Conservation (phyloP, 305 asterid genomes). For the Coffea humblotiana region DNA sequence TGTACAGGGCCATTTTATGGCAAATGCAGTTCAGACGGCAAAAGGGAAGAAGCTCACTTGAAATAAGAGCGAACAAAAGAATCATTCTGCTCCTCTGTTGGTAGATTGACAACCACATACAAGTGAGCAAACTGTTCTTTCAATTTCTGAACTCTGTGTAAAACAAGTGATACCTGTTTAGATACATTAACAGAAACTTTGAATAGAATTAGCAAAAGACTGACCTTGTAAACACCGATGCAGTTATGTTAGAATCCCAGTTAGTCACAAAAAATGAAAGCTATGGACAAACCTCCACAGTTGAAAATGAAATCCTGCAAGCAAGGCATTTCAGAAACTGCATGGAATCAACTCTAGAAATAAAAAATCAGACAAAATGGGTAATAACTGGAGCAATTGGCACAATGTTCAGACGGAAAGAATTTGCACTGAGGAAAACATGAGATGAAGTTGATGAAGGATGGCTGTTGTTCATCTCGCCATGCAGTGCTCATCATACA, state of each 20-base stretch:
- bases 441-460: slow-evolving; percentile 80
- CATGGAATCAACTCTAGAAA: neutral
- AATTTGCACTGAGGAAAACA: slow-evolving; percentile 67
- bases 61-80: slow-evolving; percentile 66
- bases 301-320: slow-evolving; percentile 92
- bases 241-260: slow-evolving; percentile 49
- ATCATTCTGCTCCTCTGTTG: slow-evolving; percentile 74
- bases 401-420: slow-evolving; percentile 62
- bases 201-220: slow-evolving; percentile 16
- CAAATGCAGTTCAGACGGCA: slow-evolving; percentile 19
- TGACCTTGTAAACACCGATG: slow-evolving; percentile 62
- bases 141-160: slow-evolving; percentile 65
- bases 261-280: slow-evolving; percentile 72
- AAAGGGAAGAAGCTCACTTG: slow-evolving; percentile 55
- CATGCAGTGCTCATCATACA: slow-evolving; percentile 82
- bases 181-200: slow-evolving; percentile 4
- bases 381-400: slow-evolving; percentile 73
- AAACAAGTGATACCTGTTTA: slow-evolving; percentile 21
- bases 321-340: slow-evolving; percentile 20
- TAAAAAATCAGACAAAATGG: slow-evolving; percentile 17
- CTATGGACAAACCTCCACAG: slow-evolving; percentile 84
- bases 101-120: slow-evolving; percentile 82
- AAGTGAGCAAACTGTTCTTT: slow-evolving; percentile 80
- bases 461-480: slow-evolving; percentile 77
- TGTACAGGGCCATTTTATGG: slow-evolving; percentile 9